A percentile compares a stretch with the other conserved stretches of the same genome.
phyloP scores from a whole-genome alignment of 257 asterid genomes.

The Rauvolfia tetraphylla region DNA sequence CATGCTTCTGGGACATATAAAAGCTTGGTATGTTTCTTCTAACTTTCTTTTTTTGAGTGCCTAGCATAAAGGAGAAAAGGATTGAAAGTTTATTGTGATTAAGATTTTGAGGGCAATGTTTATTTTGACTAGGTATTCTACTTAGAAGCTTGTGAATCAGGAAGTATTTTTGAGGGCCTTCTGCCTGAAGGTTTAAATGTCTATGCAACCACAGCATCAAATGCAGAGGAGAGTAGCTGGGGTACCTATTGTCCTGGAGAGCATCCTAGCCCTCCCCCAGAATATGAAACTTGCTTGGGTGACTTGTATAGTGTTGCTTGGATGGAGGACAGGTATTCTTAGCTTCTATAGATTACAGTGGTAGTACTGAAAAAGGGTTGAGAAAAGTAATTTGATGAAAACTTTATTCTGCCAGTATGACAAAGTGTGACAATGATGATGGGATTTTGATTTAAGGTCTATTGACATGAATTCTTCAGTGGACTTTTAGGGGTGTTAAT shows the following conservation, averaged over 20 bases:
- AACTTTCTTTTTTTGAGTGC: constrained; percentile 3
- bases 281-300: constrained; percentile 88
- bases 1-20: constrained; percentile 84
- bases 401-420: neutral
- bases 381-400: neutral
- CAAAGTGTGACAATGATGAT: neutral
- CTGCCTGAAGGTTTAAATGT: constrained; percentile 80
- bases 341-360: constrained; percentile 1
- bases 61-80: neutral
- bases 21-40: constrained; percentile 58
- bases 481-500: neutral
- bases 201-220: constrained; percentile 95
- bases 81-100: constrained; percentile 6
- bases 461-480: neutral
- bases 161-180: constrained; percentile 96
- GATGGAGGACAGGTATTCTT: constrained; percentile 93
- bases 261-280: constrained; percentile 77
- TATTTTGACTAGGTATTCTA: constrained; percentile 69
- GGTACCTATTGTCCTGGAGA: constrained; percentile 99
- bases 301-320: constrained; percentile 94
- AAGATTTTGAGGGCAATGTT: constrained; percentile 9
- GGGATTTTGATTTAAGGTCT: neutral
- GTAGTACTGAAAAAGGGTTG: neutral
- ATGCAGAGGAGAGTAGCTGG: constrained; percentile 94
- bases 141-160: constrained; percentile 95